Percentiles rank a stretch among this genome's conserved stretches.
phyloP scores from a whole-genome alignment of 176 grass and related monocot species.

The Musa schizocarpa region DNA sequence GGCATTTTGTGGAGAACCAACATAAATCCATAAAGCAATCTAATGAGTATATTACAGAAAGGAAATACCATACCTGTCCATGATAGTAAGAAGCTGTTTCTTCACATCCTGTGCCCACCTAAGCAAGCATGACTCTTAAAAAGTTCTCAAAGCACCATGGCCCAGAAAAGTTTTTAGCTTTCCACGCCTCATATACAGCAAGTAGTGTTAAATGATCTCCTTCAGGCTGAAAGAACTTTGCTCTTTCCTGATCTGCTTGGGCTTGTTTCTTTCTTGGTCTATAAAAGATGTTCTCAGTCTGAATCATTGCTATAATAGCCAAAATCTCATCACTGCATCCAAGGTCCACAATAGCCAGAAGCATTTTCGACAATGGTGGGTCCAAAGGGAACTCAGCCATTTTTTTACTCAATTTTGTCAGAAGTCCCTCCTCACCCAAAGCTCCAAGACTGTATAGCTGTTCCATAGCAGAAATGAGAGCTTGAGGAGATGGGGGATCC shows the following conservation, averaged over 20 bases:
- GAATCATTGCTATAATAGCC: constrained; percentile 93
- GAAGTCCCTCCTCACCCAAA: constrained; percentile 75
- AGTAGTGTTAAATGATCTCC: constrained; percentile 90
- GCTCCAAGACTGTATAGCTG: constrained; percentile 82
- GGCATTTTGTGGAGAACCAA: not conserved
- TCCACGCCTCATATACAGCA: constrained; percentile 95
- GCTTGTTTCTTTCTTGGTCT: constrained; percentile 85
- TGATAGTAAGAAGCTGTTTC: constrained; percentile 92
- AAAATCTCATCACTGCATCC: constrained; percentile 87
- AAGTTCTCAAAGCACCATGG: constrained; percentile 99
- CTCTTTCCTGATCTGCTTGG: constrained; percentile 75
- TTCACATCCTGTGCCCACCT: constrained; percentile 82
- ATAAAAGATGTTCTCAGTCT: constrained; percentile 92
- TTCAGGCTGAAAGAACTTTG: constrained; percentile 93
- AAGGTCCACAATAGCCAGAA: constrained; percentile 80
- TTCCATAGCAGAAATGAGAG: constrained; percentile 84
- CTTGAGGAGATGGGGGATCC: constrained; percentile 82
- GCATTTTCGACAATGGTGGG: constrained; percentile 84
- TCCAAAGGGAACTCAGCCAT: constrained; percentile 95
- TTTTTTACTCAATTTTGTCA: constrained; percentile 85
- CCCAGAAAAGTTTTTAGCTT: constrained; percentile 87
- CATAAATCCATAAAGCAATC: constrained; percentile 4
- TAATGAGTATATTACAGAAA: constrained; percentile 15
- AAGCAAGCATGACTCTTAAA: constrained; percentile 58
- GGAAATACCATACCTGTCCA: constrained; percentile 59